Evolutionary conservation across 305 asterid genomes (phyloP), one percentile per base, ranked within the genome.

Genomic region (Ajuga reptans): DNA sequence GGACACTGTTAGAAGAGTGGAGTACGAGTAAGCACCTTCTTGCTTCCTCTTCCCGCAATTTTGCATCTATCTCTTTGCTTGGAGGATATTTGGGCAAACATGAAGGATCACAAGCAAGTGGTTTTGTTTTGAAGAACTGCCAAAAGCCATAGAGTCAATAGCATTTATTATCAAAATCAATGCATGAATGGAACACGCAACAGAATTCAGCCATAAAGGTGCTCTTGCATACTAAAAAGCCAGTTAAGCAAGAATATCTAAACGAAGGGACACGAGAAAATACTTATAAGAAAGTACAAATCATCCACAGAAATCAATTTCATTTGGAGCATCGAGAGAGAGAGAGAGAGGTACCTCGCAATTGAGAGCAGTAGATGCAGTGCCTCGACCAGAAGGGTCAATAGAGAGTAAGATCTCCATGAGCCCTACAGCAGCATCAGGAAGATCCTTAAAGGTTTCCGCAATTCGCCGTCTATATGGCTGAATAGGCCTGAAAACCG

Each of bases 381-480:
- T 82, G 71, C 92, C 90, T 55, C 98, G 84, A 75, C 77, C 80
- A 12, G 79, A 73, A 79, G 97, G 97, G 70, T 88, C 96, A 57
- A 90, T 84, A 18, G 90, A 87, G 80, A 92, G 98, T 78, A 92
- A 82, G 42, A 79, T 81, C 75, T 88, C 95, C 81, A 90, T 77
- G 53, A 92, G 84, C 79, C 77, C 72, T 54, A 85, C 65, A 66
- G 90, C 90, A 76, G 80, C 80, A 42, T 78, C 75, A 29, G 96
- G 91, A 72, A 91, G 79, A 79, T 88, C 92, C 83, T 80, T 90
- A 53, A 84, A 88, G n/a, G 87, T 77, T 67, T 92, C 98, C 27
- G 85, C 85, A 72, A 92, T 79, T 56, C 89, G 83, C 70, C 85
- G 76, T 71, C 81, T 88, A 69, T 92, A 92, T 50, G 95, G 89